Evolutionary conservation across 176 grass and related monocot genomes (phyloP).

Genomic region (Tillandsia fasciculata): DNA sequence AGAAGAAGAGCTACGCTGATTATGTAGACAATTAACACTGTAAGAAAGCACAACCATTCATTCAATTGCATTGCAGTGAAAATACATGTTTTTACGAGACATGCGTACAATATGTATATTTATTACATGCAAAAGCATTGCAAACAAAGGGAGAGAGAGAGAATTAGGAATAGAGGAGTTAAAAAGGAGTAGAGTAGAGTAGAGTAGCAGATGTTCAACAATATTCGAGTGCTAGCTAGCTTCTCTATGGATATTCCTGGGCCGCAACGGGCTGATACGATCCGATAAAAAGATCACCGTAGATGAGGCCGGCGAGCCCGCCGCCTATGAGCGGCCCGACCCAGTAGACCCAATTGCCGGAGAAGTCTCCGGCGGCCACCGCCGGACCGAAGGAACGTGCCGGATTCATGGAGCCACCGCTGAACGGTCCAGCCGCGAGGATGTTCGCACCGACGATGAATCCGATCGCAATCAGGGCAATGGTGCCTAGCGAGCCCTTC

Average conservation of each 20-base stretch:
- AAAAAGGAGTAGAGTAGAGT: neutral
- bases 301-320: slow-evolving; percentile 25
- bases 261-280: slow-evolving; percentile 6
- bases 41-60: too few species aligned
- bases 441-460: slow-evolving; percentile 40
- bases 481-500: slow-evolving; percentile 29
- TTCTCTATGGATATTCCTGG: slow-evolving; percentile 2
- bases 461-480: slow-evolving; percentile 37
- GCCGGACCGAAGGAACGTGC: slow-evolving; percentile 35
- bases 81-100: too few species aligned
- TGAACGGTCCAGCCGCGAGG: slow-evolving; percentile 33
- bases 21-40: too few species aligned
- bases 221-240: neutral
- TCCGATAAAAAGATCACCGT: slow-evolving; percentile 19
- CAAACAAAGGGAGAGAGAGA: neutral
- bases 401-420: slow-evolving; percentile 37
- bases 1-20: too few species aligned
- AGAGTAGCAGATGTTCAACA: neutral
- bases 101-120: neutral
- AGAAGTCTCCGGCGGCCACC: slow-evolving; percentile 19
- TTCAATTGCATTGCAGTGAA: too few species aligned
- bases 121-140: slow-evolving; percentile 1
- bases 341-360: slow-evolving; percentile 27
- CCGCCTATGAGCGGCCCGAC: slow-evolving; percentile 33
- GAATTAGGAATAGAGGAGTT: neutral